phyloP scores from a whole-genome alignment of 306 rosid species.

The Alnus glutinosa region DNA sequence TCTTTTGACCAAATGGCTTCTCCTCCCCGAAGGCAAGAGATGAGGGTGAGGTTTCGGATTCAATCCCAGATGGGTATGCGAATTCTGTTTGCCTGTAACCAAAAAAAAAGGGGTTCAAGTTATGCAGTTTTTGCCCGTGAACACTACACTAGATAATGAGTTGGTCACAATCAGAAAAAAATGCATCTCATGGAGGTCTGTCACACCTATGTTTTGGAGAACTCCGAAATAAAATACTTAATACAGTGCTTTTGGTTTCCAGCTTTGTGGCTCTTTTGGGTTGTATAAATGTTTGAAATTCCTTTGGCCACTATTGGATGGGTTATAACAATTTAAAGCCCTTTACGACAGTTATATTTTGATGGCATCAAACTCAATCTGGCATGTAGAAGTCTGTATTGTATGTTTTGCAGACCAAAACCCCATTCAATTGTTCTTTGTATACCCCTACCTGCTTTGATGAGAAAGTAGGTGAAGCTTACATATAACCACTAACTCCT shows the following conservation, averaged over 20 bases:
- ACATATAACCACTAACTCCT: background rate
- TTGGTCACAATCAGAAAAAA: background rate
- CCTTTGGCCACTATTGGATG: background rate
- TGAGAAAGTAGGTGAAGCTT: background rate
- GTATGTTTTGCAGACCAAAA: background rate
- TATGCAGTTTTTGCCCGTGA: background rate
- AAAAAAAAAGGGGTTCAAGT: background rate
- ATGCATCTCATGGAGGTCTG: background rate
- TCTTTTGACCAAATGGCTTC: background rate
- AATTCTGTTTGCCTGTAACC: background rate
- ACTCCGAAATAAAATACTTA: background rate
- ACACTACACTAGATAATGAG: background rate
- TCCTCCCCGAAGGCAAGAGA: background rate
- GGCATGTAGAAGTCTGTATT: background rate
- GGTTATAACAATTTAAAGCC: background rate
- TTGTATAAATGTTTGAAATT: background rate
- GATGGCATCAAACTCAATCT: background rate
- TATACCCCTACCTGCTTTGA: background rate
- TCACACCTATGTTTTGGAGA: background rate
- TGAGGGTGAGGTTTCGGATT: background rate
- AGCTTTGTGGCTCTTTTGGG: background rate
- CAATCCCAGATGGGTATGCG: background rate
- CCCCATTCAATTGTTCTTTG: background rate
- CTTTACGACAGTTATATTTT: background rate
- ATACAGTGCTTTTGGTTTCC: too few species aligned